These are phyloP conservation scores for Phaeosphaeriaceae sp. DNA, from an alignment of 2,329 filamentous ascomycete genomes.

Conservation along the genomic window DNA sequence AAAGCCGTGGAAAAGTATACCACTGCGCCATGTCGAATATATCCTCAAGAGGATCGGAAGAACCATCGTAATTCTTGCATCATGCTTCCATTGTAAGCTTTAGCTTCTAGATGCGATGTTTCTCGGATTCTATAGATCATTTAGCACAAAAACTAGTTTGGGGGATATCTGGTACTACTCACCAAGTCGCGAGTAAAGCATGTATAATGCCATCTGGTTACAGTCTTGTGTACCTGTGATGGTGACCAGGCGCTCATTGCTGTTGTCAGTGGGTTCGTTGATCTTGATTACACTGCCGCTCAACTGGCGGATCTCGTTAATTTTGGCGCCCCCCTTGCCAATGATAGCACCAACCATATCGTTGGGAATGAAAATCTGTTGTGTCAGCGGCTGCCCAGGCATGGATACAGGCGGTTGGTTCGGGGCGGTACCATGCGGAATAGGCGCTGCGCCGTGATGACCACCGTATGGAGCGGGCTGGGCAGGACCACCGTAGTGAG, in stretches of 20 bases:
- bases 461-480: constrained; percentile 74
- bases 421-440: constrained; percentile 71
- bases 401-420: constrained; percentile 69
- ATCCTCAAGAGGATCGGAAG: neutral
- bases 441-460: constrained; percentile 58
- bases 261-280: constrained; percentile 98
- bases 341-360: constrained; percentile 99
- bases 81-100: no score
- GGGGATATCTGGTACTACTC: constrained; percentile 35
- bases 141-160: constrained; percentile 7
- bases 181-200: constrained; percentile 98
- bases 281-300: constrained; percentile 99
- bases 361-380: constrained; percentile 99
- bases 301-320: constrained; percentile 97
- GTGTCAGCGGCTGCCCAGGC: constrained; percentile 82
- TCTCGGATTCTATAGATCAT: constrained; percentile 69
- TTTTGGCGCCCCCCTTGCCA: constrained; percentile 97
- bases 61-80: no score
- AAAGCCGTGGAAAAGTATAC: constrained; percentile 12
- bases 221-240: constrained; percentile 98
- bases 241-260: constrained; percentile 95
- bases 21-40: constrained; percentile 28
- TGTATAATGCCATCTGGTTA: constrained; percentile 99
- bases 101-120: constrained; percentile 75
- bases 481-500: constrained; percentile 77